A percentile compares a stretch with the other conserved stretches of the same genome.
Evolutionary conservation across 1,139 yeast species (phyloP).

Genomic region (Debaryomyces fabryi): DNA sequence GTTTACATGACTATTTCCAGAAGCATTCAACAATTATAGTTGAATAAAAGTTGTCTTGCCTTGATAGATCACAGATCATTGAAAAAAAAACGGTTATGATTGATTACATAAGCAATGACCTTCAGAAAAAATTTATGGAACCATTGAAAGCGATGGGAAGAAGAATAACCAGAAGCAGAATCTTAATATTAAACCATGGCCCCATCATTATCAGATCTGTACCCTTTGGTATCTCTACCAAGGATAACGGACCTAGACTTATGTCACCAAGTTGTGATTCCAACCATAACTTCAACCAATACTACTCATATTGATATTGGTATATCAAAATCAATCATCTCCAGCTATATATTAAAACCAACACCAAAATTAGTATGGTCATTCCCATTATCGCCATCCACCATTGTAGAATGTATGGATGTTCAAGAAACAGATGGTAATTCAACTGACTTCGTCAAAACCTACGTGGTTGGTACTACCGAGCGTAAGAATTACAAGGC

Average conservation of each 20-base stretch:
- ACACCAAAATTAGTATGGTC: conserved; percentile 81
- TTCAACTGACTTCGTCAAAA: conserved; percentile 15
- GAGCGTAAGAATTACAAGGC: conserved; percentile 50
- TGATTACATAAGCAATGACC: conserved; percentile 7
- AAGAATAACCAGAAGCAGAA: background rate
- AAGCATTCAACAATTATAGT: background rate
- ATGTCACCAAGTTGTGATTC: conserved; percentile 34
- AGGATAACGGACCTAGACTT: conserved; percentile 41
- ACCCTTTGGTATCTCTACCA: conserved; percentile 44
- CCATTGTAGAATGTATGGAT: conserved; percentile 49
- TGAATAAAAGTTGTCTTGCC: background rate
- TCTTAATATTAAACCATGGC: conserved; percentile 1
- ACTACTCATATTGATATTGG: conserved; percentile 55
- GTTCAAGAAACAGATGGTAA: conserved; percentile 27
- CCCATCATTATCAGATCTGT: conserved; percentile 37
- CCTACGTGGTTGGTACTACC: conserved; percentile 46
- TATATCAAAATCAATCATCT: conserved; percentile 74
- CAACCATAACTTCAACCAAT: conserved; percentile 27
- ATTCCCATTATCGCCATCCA: conserved; percentile 66
- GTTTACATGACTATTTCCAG: background rate
- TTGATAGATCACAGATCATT: background rate
- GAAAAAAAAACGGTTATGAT: background rate
- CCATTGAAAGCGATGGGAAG: conserved; percentile 11
- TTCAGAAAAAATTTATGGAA: conserved; percentile 9
- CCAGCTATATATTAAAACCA: conserved; percentile 73